Evolutionary conservation across 768 basidiomycete species (phyloP).

Genomic region (Tremella mesenterica): DNA sequence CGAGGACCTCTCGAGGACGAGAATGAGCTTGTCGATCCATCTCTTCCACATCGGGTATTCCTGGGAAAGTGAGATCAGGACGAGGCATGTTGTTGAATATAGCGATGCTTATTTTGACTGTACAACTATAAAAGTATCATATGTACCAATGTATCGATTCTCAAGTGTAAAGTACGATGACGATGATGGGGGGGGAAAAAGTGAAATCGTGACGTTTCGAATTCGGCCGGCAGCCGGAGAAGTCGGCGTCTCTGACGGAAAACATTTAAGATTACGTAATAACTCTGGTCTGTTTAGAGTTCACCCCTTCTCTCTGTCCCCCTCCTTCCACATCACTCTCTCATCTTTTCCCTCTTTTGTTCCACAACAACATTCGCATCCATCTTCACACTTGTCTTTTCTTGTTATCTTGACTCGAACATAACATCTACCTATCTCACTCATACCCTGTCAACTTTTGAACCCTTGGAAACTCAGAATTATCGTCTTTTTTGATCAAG

Average conservation of each 20-base stretch:
- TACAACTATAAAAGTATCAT: too few relatives aligned
- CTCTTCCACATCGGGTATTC: slow-evolving; percentile 5
- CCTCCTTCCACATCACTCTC: background rate
- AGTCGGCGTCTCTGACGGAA: background rate
- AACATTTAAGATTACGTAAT: background rate
- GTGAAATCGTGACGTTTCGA: background rate
- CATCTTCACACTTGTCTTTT: background rate
- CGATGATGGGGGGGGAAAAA: background rate
- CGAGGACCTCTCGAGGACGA: background rate
- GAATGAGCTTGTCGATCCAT: background rate
- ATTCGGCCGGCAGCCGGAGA: background rate
- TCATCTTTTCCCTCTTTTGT: background rate
- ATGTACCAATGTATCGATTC: too few relatives aligned
- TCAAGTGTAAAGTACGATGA: too few relatives aligned
- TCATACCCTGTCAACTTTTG: too few relatives aligned
- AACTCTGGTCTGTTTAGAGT: background rate
- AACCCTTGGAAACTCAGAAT: too few relatives aligned
- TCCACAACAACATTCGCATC: background rate
- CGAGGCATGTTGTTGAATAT: background rate
- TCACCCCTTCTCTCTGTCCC: background rate
- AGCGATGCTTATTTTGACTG: background rate
- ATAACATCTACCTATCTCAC: background rate
- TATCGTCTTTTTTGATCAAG: background rate
- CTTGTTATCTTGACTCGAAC: background rate
- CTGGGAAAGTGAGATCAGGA: slow-evolving; percentile 6